Conservation (phyloP, 2,329 filamentous ascomycete genomes). For the Clarireedia paspali region DNA sequence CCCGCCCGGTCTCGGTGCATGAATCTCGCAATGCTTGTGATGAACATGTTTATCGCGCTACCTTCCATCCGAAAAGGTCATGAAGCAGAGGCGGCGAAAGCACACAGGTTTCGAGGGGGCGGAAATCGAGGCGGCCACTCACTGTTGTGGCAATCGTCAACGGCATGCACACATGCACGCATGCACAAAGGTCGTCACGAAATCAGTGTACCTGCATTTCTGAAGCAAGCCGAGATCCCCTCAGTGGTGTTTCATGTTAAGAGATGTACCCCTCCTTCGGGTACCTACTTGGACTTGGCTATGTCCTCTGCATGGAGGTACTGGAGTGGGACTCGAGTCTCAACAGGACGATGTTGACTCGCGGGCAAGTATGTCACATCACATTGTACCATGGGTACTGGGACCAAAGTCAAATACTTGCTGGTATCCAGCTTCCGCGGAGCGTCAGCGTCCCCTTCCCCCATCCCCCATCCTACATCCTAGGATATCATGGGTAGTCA, state of each 20-base stretch:
- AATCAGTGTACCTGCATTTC: constrained; percentile 1
- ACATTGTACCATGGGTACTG: not conserved
- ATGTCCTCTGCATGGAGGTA: not conserved
- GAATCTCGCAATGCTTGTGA: constrained; percentile 14
- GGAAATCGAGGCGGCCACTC: not conserved
- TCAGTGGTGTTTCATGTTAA: constrained; percentile 23
- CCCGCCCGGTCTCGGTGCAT: constrained; percentile 8
- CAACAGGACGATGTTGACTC: not conserved
- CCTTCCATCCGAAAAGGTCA: not conserved
- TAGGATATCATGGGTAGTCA: not conserved
- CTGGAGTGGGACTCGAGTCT: not conserved
- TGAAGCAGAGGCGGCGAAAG: constrained; percentile 1
- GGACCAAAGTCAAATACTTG: not conserved
- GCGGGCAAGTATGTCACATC: not conserved
- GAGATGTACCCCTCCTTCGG: not conserved
- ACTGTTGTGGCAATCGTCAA: not conserved
- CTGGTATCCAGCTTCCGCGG: not conserved
- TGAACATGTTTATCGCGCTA: constrained; percentile 14
- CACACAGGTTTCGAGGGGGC: not conserved
- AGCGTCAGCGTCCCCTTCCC: not conserved
- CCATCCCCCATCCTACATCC: not conserved
- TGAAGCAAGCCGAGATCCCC: constrained; percentile 21
- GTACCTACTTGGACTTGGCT: not conserved
- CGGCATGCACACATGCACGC: not conserved
- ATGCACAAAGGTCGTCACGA: not conserved